Evolutionary conservation across 371 early-diverging fungal genomes (phyloP).

Genomic region (Rhizopus microsporus): DNA sequence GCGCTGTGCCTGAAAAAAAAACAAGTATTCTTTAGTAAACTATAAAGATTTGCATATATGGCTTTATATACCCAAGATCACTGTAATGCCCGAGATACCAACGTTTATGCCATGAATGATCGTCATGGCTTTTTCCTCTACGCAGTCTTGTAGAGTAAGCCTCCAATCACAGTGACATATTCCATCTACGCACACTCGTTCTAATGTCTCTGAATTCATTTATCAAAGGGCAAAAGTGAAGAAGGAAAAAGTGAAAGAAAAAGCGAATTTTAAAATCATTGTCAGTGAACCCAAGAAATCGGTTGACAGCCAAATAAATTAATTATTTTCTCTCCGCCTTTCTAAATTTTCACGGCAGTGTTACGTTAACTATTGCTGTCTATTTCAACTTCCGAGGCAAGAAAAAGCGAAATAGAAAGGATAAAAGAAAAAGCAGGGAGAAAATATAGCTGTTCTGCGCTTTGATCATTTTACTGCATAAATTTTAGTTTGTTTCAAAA

Average conservation of each 20-base stretch:
- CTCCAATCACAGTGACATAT: conserved; percentile 34
- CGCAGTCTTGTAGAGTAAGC: conserved; percentile 23
- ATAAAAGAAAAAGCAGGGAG: too few relatives aligned
- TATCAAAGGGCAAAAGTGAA: not conserved
- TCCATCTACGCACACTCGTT: conserved; percentile 18
- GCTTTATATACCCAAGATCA: conserved; percentile 12
- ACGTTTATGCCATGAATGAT: conserved; percentile 29
- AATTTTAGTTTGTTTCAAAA: too few relatives aligned
- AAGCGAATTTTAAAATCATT: not conserved
- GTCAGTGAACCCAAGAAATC: not conserved
- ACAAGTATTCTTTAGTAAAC: not conserved
- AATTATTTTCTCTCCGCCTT: too few relatives aligned
- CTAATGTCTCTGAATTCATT: conserved; percentile 11
- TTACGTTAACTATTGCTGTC: too few relatives aligned
- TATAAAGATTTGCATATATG: not conserved
- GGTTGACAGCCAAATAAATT: too few relatives aligned
- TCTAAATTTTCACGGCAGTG: too few relatives aligned
- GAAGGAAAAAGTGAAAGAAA: conserved; percentile 3
- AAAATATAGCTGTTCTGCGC: too few relatives aligned
- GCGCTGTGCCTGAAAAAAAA: conserved; percentile 7
- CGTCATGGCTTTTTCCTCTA: conserved; percentile 21
- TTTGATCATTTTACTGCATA: too few relatives aligned
- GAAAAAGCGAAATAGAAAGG: too few relatives aligned
- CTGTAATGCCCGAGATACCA: conserved; percentile 20
- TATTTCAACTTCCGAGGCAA: too few relatives aligned